Evolutionary conservation across 148 eudicot species (phyloP).

Genomic region (Rhododendron kiyosumense): DNA sequence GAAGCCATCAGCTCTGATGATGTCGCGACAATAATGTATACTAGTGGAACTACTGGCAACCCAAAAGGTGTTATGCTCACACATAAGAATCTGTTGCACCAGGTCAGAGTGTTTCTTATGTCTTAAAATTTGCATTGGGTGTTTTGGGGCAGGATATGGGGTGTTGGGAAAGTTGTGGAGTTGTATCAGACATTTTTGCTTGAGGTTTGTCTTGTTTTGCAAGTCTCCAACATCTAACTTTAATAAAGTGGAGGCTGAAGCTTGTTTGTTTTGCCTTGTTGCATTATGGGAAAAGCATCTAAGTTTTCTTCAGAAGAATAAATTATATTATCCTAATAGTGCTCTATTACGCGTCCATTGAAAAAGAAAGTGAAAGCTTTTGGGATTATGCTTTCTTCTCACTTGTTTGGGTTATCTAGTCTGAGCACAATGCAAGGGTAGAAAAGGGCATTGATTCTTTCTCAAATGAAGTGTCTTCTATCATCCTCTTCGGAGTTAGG

Average conservation of each 20-base stretch:
- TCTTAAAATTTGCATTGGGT: background rate
- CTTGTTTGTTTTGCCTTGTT: background rate
- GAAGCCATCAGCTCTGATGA: slow-evolving; percentile 78
- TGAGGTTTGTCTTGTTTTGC: background rate
- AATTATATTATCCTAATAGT: background rate
- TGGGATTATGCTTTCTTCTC: background rate
- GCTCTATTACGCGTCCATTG: background rate
- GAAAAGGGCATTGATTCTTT: background rate
- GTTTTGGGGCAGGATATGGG: background rate
- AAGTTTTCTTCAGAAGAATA: background rate
- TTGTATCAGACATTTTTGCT: background rate
- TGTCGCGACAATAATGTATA: slow-evolving; percentile 80
- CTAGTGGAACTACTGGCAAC: slow-evolving; percentile 94
- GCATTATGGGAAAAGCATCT: background rate
- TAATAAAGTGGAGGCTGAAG: background rate
- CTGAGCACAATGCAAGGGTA: background rate
- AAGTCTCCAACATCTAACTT: background rate
- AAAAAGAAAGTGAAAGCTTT: background rate
- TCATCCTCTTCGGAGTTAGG: background rate
- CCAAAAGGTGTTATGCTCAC: slow-evolving; percentile 99
- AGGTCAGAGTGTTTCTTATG: slow-evolving; percentile 39
- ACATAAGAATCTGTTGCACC: slow-evolving; percentile 86
- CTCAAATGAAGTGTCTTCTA: background rate
- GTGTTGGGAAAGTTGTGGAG: background rate
- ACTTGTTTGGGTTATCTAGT: background rate